phyloP scores from a whole-genome alignment of 352 stramenopile species.

The Lagenidium giganteum region DNA sequence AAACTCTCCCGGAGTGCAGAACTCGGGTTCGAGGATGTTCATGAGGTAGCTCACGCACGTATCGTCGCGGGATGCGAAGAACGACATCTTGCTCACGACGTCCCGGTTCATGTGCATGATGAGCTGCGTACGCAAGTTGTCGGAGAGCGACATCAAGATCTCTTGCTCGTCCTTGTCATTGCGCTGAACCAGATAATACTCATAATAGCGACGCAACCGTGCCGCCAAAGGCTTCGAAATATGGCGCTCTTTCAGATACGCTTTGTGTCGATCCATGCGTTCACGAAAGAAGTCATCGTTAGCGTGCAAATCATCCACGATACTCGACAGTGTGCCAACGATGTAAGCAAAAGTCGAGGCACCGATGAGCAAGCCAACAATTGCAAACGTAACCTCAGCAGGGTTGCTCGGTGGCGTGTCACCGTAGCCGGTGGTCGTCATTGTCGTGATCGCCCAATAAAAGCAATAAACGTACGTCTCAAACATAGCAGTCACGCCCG shows the following conservation, averaged over 20 bases:
- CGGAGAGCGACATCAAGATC: constrained; percentile 63
- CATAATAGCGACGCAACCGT: constrained; percentile 68
- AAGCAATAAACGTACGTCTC: constrained; percentile 68
- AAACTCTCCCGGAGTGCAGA: constrained; percentile 72
- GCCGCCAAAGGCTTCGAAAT: constrained; percentile 49
- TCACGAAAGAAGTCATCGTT: constrained; percentile 40
- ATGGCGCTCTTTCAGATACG: constrained; percentile 60
- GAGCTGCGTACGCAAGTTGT: constrained; percentile 69
- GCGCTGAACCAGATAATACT: constrained; percentile 72
- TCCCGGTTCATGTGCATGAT: constrained; percentile 78
- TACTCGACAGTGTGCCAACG: constrained; percentile 66
- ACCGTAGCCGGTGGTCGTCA: constrained; percentile 78
- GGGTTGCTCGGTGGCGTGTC: constrained; percentile 57
- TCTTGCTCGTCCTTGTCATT: constrained; percentile 70
- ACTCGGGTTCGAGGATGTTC: constrained; percentile 72
- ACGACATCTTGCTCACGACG: constrained; percentile 76
- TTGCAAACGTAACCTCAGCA: constrained; percentile 50
- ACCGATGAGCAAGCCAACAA: constrained; percentile 45
- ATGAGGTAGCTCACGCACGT: constrained; percentile 81
- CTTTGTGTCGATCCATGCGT: constrained; percentile 72
- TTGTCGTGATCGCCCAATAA: constrained; percentile 76
- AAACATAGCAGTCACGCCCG: constrained; percentile 19
- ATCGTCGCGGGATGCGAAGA: constrained; percentile 77
- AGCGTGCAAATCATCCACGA: constrained; percentile 68
- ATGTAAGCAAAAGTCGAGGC: constrained; percentile 76